A percentile compares a stretch with the other conserved stretches of the same genome.
Conservation (phyloP, 1,284 basidiomycete genomes). For the Microbotryum lychnidis-dioicae region DNA sequence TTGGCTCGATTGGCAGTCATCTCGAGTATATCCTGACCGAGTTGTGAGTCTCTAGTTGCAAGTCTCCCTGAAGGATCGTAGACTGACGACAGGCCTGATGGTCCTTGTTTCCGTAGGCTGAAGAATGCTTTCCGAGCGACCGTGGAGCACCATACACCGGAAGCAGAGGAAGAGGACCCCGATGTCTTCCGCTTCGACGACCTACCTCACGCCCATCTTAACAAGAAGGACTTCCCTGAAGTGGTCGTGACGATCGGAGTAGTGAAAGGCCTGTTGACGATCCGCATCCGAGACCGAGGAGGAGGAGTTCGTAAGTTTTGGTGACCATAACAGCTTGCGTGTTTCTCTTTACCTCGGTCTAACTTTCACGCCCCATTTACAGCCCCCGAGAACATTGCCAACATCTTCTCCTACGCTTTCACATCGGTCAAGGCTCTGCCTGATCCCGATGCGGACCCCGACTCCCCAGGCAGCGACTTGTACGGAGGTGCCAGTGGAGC, state of each 20-base stretch:
- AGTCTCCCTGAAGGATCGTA: slow-evolving; percentile 7
- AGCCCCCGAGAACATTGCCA: slow-evolving; percentile 56
- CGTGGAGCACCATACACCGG: slow-evolving; percentile 51
- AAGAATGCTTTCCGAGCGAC: slow-evolving; percentile 88
- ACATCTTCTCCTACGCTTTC: slow-evolving; percentile 83
- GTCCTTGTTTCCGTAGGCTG: slow-evolving; percentile 37
- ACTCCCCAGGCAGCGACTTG: slow-evolving; percentile 19
- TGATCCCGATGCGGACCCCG: slow-evolving; percentile 30
- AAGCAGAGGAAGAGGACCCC: slow-evolving; percentile 16
- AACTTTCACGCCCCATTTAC: background rate
- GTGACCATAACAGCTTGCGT: background rate
- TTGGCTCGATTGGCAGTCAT: slow-evolving; percentile 76
- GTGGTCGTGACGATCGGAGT: slow-evolving; percentile 40
- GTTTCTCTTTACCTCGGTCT: background rate
- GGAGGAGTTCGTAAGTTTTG: slow-evolving; percentile 57
- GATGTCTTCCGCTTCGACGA: slow-evolving; percentile 30
- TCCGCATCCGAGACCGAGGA: slow-evolving; percentile 75
- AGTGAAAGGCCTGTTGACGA: slow-evolving; percentile 53
- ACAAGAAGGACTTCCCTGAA: slow-evolving; percentile 33
- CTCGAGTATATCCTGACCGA: slow-evolving; percentile 68
- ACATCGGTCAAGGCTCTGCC: slow-evolving; percentile 55
- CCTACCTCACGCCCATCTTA: slow-evolving; percentile 25
- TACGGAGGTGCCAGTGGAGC: slow-evolving; percentile 35
- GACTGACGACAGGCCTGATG: background rate
- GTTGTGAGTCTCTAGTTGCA: slow-evolving; percentile 33